A percentile compares a stretch with the other conserved stretches of the same genome.
Evolutionary conservation across 2,329 filamentous ascomycete species (phyloP).

Genomic region (Calonectria crousiana): DNA sequence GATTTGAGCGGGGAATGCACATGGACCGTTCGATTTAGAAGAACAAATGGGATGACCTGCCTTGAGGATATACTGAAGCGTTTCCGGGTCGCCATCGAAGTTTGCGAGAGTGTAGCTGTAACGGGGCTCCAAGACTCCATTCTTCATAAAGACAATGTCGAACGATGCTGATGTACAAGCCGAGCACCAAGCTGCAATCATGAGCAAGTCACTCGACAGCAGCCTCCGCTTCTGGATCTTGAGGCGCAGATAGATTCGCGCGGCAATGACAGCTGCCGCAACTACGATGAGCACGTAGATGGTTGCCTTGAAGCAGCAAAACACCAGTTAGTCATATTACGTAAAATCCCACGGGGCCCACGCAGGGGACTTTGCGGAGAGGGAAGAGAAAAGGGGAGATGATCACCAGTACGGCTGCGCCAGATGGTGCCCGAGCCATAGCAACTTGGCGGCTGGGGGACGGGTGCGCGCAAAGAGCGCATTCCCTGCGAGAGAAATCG

Average conservation of each 20-base stretch:
- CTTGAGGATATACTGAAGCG: neutral
- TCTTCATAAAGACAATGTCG: neutral
- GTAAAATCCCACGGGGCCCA: neutral
- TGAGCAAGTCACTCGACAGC: neutral
- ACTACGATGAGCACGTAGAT: neutral
- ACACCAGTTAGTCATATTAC: neutral
- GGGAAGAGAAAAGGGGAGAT: neutral
- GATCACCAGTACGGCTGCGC: neutral
- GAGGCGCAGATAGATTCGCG: neutral
- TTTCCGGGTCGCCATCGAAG: neutral
- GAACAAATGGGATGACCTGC: neutral
- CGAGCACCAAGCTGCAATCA: conserved; percentile 1
- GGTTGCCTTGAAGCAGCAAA: neutral
- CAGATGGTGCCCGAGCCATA: neutral
- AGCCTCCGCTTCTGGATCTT: neutral
- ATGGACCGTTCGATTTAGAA: neutral
- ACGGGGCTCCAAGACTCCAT: neutral
- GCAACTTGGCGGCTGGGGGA: neutral
- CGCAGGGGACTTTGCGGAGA: neutral
- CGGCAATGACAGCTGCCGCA: neutral
- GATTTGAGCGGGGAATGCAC: neutral
- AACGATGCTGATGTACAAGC: neutral
- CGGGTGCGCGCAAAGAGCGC: neutral
- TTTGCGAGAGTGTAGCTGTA: neutral
- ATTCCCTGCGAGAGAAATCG: neutral